These are phyloP conservation scores for Ceratocystis alfenasii DNA, from an alignment of 2,329 filamentous ascomycete genomes.

Conservation along the genomic window DNA sequence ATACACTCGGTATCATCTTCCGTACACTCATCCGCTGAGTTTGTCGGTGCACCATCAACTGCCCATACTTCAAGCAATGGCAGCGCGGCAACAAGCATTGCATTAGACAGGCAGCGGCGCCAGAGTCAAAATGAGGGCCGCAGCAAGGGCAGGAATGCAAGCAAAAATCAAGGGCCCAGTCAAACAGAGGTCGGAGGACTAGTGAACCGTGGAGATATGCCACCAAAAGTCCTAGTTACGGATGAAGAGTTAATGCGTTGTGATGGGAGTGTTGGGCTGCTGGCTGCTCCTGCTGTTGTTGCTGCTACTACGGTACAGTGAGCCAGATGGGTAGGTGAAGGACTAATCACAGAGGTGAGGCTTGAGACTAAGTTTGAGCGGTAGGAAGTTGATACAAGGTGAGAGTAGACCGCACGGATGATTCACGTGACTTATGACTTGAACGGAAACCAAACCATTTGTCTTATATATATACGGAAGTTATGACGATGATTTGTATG, in stretches of 20 bases:
- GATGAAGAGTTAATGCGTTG: neutral
- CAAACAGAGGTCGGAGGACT: too few relatives aligned
- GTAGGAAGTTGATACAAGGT: neutral
- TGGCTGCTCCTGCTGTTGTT: neutral
- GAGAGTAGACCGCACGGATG: neutral
- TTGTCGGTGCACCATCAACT: neutral
- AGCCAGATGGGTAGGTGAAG: too few relatives aligned
- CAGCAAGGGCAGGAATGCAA: too few relatives aligned
- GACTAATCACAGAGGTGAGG: too few relatives aligned
- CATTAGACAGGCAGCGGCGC: neutral
- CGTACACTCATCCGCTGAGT: neutral
- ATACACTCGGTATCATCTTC: conserved; percentile 3
- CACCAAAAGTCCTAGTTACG: neutral
- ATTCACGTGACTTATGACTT: conserved; percentile 1
- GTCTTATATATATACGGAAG: neutral
- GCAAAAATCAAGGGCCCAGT: too few relatives aligned
- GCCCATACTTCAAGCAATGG: neutral
- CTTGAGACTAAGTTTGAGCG: neutral
- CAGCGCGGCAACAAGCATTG: conserved; percentile 3
- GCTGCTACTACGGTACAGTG: too few relatives aligned
- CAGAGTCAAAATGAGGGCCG: neutral
- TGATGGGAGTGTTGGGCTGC: neutral
- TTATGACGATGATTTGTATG: neutral
- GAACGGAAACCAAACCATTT: conserved; percentile 1
- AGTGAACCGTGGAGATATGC: neutral